Evolutionary conservation across 2,329 filamentous ascomycete genomes (phyloP).

Genomic region (Fusarium equiseti): DNA sequence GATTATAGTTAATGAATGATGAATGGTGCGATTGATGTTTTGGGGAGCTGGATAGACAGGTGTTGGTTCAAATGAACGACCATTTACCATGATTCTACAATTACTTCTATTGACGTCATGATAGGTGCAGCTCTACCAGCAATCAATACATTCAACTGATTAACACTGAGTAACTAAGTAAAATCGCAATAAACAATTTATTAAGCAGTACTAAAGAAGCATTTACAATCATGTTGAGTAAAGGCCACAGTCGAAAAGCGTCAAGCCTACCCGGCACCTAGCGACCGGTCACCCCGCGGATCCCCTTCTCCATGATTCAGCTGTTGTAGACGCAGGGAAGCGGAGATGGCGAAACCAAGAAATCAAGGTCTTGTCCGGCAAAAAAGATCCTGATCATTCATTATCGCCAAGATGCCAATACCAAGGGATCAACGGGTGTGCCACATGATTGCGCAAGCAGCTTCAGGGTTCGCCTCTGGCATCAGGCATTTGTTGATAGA

Average conservation of each 20-base stretch:
- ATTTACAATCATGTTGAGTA: too few relatives aligned
- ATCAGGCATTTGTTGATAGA: background rate
- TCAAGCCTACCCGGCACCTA: background rate
- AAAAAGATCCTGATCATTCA: background rate
- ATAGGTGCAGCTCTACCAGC: background rate
- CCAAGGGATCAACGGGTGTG: background rate
- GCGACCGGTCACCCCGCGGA: background rate
- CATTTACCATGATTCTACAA: background rate
- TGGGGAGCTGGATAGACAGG: accelerated
- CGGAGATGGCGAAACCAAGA: background rate
- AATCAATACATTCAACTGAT: background rate
- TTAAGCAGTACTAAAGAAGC: background rate
- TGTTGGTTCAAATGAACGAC: accelerated
- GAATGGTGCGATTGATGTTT: accelerated
- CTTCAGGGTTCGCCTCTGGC: background rate
- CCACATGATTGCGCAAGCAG: background rate
- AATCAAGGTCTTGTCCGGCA: background rate
- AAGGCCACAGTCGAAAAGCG: too few relatives aligned
- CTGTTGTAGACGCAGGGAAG: background rate
- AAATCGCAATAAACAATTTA: background rate
- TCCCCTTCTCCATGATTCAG: background rate
- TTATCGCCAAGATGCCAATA: background rate
- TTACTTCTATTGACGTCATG: background rate
- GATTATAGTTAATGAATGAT: background rate
- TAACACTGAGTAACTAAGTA: background rate